Evolutionary conservation across 345 rosid genomes (phyloP), one percentile per base, ranked within the genome.

Genomic region (Camelina laxa): DNA sequence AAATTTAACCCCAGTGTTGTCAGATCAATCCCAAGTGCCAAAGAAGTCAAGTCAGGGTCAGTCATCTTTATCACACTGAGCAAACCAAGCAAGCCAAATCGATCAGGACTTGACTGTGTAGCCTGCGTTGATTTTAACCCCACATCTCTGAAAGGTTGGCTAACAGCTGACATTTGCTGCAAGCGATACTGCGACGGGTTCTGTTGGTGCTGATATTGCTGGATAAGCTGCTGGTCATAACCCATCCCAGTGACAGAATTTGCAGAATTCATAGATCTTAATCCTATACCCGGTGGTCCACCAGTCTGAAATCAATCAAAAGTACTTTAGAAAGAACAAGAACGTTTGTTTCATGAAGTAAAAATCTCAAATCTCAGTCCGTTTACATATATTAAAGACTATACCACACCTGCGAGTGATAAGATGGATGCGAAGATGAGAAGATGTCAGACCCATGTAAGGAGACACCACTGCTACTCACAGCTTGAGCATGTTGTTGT

Each of bases 1-100:
- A 94, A 82, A 73, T 90, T 87, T 70, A 91, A 80, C 36, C 98
- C 97, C 10, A 94, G 86, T 49, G 93, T 86, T 7, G 93, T 90
- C 70, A 93, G 75, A 69, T 93, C 98, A 71, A 93, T 89, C 80
- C 96, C 96, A 75, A 88, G 90, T 4, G 96, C 96, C 54, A 91
- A 83, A 36, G 93, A 81, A 6, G 89, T 84, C 44, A 87, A 80
- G 81, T 84, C 93, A 64, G 92, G 90, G 78, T 91, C 88, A 61
- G 80, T 88, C 86, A 81, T 85, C 80, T 86, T 81, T 65, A 88
- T 82, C 62, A 91, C 88, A 72, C 88, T 85, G 68, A 81, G 75
- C 83, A 91, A 86, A 58, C 92, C 96, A n/a, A 88, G 96, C 74
- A 91, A 82, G 60, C 93, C 85, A 84, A 82, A 91, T 44, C 89